Conservation (phyloP, 2,329 filamentous ascomycete genomes). For the Cordyceps cicadae region DNA sequence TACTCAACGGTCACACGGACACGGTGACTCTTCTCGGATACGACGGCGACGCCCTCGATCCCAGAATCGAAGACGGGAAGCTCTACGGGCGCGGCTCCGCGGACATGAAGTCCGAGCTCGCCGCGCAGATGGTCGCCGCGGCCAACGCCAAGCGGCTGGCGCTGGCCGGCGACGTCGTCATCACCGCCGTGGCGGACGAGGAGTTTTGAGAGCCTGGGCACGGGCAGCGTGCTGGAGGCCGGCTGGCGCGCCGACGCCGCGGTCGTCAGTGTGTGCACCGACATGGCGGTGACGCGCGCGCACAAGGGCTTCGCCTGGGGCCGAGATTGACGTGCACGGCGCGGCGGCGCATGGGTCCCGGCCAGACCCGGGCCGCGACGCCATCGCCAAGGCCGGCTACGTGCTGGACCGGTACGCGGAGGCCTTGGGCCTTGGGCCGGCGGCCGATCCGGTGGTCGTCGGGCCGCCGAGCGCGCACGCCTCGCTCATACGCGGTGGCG, state of each 20-base stretch:
- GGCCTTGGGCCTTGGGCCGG: slow-evolving; percentile 23
- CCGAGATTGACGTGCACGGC: slow-evolving; percentile 34
- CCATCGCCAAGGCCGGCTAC: slow-evolving; percentile 38
- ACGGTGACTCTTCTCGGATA: slow-evolving; percentile 42
- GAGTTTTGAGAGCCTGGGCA: slow-evolving; percentile 43
- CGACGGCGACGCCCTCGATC: slow-evolving; percentile 36
- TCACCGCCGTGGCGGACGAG: slow-evolving; percentile 47
- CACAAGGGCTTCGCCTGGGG: slow-evolving; percentile 45
- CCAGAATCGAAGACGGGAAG: slow-evolving; percentile 29
- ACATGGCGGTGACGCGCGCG: slow-evolving; percentile 31
- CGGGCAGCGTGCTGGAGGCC: slow-evolving; percentile 38
- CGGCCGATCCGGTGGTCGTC: slow-evolving; percentile 23
- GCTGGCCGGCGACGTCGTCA: slow-evolving; percentile 40
- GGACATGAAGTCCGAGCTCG: slow-evolving; percentile 46
- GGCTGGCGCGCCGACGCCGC: slow-evolving; percentile 47
- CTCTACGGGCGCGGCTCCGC: slow-evolving; percentile 38
- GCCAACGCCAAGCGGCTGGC: slow-evolving; percentile 29
- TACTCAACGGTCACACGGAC: slow-evolving; percentile 47
- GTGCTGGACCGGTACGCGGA: slow-evolving; percentile 37
- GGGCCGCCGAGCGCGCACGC: slow-evolving; percentile 38
- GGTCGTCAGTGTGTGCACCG: slow-evolving; percentile 40
- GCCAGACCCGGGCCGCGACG: slow-evolving; percentile 38
- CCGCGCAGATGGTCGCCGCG: slow-evolving; percentile 36
- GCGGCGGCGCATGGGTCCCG: slow-evolving; percentile 35
- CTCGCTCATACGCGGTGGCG: slow-evolving; percentile 39